Conservation (phyloP, 2,329 filamentous ascomycete species). For the Colletotrichum sp. region DNA sequence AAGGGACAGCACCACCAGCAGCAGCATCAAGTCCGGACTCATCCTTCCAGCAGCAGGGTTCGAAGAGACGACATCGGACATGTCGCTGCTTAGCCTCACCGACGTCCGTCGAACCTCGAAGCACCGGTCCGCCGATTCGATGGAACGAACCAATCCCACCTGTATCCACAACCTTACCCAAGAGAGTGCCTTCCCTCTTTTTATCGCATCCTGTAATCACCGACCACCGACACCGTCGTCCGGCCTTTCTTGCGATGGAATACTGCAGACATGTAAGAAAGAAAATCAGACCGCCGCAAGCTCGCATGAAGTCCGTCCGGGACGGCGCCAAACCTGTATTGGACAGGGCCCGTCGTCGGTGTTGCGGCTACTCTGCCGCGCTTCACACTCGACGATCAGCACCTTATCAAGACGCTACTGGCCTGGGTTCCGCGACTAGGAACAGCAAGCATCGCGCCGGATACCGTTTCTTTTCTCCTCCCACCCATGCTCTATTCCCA, state of each 20-base stretch:
- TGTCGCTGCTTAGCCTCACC: not conserved
- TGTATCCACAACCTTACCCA: not conserved
- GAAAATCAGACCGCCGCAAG: not conserved
- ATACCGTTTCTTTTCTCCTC: not conserved
- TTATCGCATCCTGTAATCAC: not conserved
- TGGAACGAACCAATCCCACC: not conserved
- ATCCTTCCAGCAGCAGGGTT: not conserved
- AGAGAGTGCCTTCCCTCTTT: not conserved
- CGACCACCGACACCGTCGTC: not conserved
- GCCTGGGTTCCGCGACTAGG: not conserved
- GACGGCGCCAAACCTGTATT: not conserved
- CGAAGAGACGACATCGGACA: not conserved
- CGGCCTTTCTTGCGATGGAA: not conserved
- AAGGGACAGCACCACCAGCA: not conserved
- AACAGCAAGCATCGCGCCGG: not conserved
- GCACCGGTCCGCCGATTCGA: not conserved
- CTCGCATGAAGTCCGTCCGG: not conserved
- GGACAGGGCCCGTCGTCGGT: not conserved
- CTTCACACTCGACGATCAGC: slow-evolving; percentile 1
- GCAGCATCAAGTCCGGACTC: not conserved
- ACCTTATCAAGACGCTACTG: slow-evolving; percentile 1
- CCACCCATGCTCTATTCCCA: not conserved
- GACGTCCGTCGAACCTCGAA: not conserved
- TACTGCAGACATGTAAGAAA: not conserved
- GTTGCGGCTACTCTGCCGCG: not conserved